Evolutionary conservation across 1,139 yeast genomes (phyloP), one percentile per base, ranked within the genome.

Genomic region (Casaregolazyma suthepensis): DNA sequence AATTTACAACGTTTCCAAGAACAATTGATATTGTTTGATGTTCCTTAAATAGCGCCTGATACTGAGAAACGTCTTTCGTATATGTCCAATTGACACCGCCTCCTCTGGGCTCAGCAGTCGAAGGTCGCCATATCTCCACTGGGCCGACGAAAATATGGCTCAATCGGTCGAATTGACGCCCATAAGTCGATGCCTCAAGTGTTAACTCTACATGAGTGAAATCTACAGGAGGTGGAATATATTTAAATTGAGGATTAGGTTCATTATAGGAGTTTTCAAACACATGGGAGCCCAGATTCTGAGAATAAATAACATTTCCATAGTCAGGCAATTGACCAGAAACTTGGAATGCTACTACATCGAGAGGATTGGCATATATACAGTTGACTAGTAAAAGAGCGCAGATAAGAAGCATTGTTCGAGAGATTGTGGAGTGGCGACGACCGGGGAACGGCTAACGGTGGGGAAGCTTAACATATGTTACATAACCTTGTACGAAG

Each of bases 121-220:
- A 83, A 0, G 94, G 84, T 67, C 96, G 76, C 96, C 96, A 88
- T 37, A 88, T 70, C 60, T 87, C 87, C 15, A 78, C 75, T 19
- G 83, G 87, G 52, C 79, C 79, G 23, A 88, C 67, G 63, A 78
- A 85, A 29, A 88, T 68, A 63, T 87, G 88, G 17, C 84, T 87
- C 62, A 88, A 73, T 54, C 96, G 75, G 65, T 88, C 96, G 62
- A 79, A 87, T 66, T 88, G 96, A 13, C 80, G 77, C 9, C 93
- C 91, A 45, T 70, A 73, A 3, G 82, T 82, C 5, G 78, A 69
- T 2, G 86, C 82, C 49, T 80, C 75, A 50, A 88, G 71, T 3
- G 81, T 76, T 48, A 87, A 68, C 0, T 81, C 78, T 18, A 87
- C 88, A 58, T 78, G 79, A 61, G 83, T 80, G 67, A 81, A 88